These are phyloP conservation scores for Phytophthora parvispora DNA, from an alignment of 352 stramenopile species.

Conservation along the genomic window DNA sequence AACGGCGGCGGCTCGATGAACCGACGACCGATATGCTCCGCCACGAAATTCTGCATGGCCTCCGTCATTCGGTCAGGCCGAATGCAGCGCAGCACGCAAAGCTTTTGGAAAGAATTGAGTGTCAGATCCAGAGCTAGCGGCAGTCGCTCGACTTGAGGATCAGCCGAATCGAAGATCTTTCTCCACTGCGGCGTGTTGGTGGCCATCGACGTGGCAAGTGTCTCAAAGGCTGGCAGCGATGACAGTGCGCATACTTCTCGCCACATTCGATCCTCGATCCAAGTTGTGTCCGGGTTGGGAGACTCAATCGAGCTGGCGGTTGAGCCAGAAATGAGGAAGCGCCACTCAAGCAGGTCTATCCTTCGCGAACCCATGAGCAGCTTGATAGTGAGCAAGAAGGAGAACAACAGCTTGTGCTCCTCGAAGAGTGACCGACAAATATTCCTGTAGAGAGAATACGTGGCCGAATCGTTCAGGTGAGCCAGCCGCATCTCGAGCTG, in stretches of 20 bases:
- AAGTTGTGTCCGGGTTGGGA: constrained; percentile 73
- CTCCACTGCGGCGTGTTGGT: constrained; percentile 62
- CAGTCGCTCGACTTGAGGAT: constrained; percentile 83
- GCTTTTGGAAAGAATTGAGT: constrained; percentile 86
- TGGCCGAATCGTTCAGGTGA: constrained; percentile 94
- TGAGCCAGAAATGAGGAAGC: constrained; percentile 94
- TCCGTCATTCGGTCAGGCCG: constrained; percentile 89
- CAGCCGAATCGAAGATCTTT: constrained; percentile 84
- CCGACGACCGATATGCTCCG: constrained; percentile 79
- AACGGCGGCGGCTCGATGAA: constrained; percentile 95
- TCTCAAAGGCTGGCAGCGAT: constrained; percentile 74
- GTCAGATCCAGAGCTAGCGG: constrained; percentile 63
- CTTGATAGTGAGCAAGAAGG: constrained; percentile 93
- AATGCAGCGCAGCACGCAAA: constrained; percentile 84
- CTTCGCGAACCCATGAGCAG: constrained; percentile 75
- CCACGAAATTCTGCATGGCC: constrained; percentile 93
- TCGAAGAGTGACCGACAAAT: constrained; percentile 96
- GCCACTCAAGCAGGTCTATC: constrained; percentile 94
- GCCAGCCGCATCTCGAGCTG: constrained; percentile 86
- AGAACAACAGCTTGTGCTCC: constrained; percentile 96
- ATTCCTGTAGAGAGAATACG: constrained; percentile 95
- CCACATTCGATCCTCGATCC: constrained; percentile 84
- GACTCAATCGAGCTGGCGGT: constrained; percentile 71
- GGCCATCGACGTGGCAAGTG: constrained; percentile 60
- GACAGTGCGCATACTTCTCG: constrained; percentile 81